Base-by-base conservation (phyloP, 2,329 filamentous ascomycete genomes). In the Coniochaeta sp. region DNA sequence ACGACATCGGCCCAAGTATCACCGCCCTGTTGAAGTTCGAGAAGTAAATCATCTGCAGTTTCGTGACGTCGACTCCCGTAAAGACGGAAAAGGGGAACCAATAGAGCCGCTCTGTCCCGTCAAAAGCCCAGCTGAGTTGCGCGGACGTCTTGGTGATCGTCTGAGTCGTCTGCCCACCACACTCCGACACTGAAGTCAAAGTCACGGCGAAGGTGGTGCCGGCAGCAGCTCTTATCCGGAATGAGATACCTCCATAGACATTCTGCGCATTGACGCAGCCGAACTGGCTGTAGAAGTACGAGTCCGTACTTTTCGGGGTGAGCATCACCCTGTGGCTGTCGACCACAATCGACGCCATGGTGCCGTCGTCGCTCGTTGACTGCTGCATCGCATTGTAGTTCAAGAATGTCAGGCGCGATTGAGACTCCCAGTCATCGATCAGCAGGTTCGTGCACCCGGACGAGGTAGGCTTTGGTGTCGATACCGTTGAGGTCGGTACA, bases 351-450 rank as follows among this genome's bases (percentile, higher is more conserved):
- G 81, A 84, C 24, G 76, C 74, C 80, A 86, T 84, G 7, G 80
- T 80, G 2, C 71, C 78, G 67, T 86, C 84, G 63, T 85, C 81
- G 36, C 81, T 83, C 6, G 80, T 80, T 4, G 83, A 75, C 63
- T 80, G 73, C 2, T 80, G 72, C 72, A 86, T 73, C 40, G 83
- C 76, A 67, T 87, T 87, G 74, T 86, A 86, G 66, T 75, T 81
- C 17, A 87, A 71, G 70, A 87, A 87, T 1, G 81, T 84, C 58
- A 86, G 70, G 33, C 83, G 81, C 6, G 83, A 86, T 67, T 87
- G 84, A 9, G 83, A 86, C 59, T 76, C 76, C 78, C 81, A 87
- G 72, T 87, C 84, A 63, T 87, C 84, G 59, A 86, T 67, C 40
- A 70, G 61, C 52, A 71, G 62, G 50, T 69, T 66, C 17, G 64